phyloP scores from a whole-genome alignment of 768 basidiomycete species.

The Russula griseocarnosa region DNA sequence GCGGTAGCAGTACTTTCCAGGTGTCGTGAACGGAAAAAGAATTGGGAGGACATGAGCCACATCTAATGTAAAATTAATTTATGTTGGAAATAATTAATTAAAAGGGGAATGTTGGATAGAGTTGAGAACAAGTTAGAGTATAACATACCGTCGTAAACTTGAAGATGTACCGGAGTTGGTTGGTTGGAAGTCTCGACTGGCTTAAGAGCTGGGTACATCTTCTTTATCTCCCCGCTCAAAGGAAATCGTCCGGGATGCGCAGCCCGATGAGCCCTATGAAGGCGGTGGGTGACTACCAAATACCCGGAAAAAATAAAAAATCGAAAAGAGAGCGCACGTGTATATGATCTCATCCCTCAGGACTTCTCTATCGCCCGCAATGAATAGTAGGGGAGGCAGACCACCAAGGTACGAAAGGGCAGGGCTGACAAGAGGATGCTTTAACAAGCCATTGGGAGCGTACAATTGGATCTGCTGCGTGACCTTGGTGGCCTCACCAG shows the following conservation, averaged over 20 bases:
- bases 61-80: no score
- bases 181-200: conserved; percentile 50
- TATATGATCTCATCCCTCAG: conserved; percentile 90
- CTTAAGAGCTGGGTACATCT: conserved; percentile 53
- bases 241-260: conserved; percentile 73
- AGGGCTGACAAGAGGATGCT: conserved; percentile 82
- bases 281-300: background rate
- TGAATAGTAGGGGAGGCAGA: conserved; percentile 78
- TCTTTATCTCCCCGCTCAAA: conserved; percentile 42
- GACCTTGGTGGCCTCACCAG: conserved; percentile 54
- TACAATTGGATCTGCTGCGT: conserved; percentile 82
- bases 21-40: conserved; percentile 70
- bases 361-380: conserved; percentile 88
- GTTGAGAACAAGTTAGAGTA: conserved; percentile 14
- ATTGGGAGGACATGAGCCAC: conserved; percentile 70
- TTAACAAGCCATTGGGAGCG: conserved; percentile 68
- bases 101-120: conserved; percentile 4
- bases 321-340: conserved; percentile 46
- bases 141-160: conserved; percentile 81
- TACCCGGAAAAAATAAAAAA: no score
- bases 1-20: conserved; percentile 76
- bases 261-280: conserved; percentile 79
- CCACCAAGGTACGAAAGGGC: conserved; percentile 82
- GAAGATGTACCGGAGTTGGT: conserved; percentile 85
- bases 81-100: no score